These are phyloP conservation scores for Oryza australiensis DNA, from an alignment of 176 grass and related monocot species.

Conservation along the genomic window DNA sequence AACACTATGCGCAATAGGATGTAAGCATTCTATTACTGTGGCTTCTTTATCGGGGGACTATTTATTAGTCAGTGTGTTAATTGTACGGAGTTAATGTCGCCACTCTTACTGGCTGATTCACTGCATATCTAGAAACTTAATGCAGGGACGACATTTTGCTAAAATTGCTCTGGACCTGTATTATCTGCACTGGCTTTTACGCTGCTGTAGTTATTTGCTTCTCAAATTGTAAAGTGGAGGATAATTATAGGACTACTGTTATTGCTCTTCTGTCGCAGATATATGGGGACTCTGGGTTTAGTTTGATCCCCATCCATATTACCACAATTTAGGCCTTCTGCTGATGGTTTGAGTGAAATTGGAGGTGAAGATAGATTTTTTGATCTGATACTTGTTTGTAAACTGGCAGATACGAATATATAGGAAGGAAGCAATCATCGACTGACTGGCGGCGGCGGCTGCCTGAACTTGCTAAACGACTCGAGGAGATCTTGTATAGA, in stretches of 20 bases:
- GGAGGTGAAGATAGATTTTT: not conserved
- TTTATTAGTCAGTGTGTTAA: conserved; percentile 22
- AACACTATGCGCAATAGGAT: conserved; percentile 51
- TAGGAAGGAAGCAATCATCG: conserved; percentile 38
- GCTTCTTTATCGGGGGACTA: not conserved
- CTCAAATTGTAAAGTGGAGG: not conserved
- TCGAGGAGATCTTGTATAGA: conserved; percentile 60
- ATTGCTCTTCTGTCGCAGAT: not conserved
- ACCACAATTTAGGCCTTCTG: not conserved
- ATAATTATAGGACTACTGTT: not conserved
- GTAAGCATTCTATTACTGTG: conserved; percentile 44
- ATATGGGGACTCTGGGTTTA: not conserved
- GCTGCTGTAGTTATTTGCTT: conserved; percentile 9
- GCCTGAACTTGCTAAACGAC: conserved; percentile 44
- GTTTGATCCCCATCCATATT: not conserved
- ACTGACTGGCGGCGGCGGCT: conserved; percentile 43
- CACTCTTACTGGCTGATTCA: not conserved
- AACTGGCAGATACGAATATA: conserved; percentile 39
- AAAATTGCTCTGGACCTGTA: conserved; percentile 5
- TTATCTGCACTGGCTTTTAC: not conserved
- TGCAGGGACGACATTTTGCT: not conserved
- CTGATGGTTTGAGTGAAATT: not conserved
- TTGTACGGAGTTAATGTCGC: conserved; percentile 19
- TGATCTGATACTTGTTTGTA: conserved; percentile 7
- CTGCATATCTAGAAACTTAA: not conserved